Conservation (phyloP, 1,139 yeast species). For the Casaregolazyma suthepensis region DNA sequence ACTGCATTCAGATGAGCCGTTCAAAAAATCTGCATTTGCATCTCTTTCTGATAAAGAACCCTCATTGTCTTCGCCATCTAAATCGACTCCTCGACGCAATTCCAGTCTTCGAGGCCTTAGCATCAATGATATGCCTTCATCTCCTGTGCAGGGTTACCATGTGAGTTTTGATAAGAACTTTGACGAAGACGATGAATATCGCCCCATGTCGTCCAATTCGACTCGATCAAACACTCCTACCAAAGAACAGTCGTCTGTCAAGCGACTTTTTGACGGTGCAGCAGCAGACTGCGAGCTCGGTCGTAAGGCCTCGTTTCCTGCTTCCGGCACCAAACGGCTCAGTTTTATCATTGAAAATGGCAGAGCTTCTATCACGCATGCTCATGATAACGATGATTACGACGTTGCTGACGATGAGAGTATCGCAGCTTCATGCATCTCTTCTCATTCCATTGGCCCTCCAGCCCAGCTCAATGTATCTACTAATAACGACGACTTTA, state of each 20-base stretch:
- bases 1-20: not conserved
- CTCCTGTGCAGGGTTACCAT: conserved; percentile 8
- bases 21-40: not conserved
- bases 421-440: conserved; percentile 3
- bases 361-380: conserved; percentile 8
- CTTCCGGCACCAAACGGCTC: conserved; percentile 3
- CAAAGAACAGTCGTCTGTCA: not conserved
- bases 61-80: not conserved
- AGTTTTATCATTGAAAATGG: conserved; percentile 11
- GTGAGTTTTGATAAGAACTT: conserved; percentile 3
- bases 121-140: conserved; percentile 10
- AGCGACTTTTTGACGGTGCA: conserved; percentile 3
- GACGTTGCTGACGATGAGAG: conserved; percentile 8
- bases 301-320: conserved; percentile 4
- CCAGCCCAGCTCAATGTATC: conserved; percentile 2
- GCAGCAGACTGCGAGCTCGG: not conserved
- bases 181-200: conserved; percentile 4
- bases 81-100: not conserved
- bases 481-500: not conserved
- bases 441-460: conserved; percentile 2
- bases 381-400: conserved; percentile 1
- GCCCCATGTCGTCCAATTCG: not conserved
- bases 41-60: not conserved
- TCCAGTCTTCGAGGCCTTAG: conserved; percentile 6
- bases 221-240: conserved; percentile 4